Base-by-base conservation (phyloP, 2,329 filamentous ascomycete genomes). In the Diplodia seriata region DNA sequence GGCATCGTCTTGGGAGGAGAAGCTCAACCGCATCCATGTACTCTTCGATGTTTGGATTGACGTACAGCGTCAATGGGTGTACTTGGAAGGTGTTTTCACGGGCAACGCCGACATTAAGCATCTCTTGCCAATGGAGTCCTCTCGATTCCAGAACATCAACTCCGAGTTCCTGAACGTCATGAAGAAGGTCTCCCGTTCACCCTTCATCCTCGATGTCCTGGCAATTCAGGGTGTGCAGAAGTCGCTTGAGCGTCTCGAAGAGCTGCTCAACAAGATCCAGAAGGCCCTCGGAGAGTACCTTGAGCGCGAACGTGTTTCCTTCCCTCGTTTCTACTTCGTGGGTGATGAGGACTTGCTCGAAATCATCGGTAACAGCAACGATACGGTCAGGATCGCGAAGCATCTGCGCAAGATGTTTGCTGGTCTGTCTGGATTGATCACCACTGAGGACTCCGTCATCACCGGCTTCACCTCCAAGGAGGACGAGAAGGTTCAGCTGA, bases 341-440 rank as follows among this genome's bases (percentile, higher is more conserved):
- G 95, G 95, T 78, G 96, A 99, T 75, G 96, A 99, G 77, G 95
- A 99, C 80, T 83, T 99, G 68, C 85, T 99, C 29, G 95, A 99
- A 79, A 99, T 99, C 81, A 99, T 99, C 71, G 95, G 95, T 77
- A 99, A 99, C 79, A 98, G 94, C 82, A 97, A 97, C 75, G 95
- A 99, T 76, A 97, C 94, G 11, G 83, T 95, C 69, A 93, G 95
- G 66, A 96, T 99, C 72, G 93, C 95, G 50, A 99, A 99, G 79
- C 96, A 99, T 82, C 93, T 99, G 84, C 94, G 97, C 79, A 99
- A 99, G 85, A 99, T 99, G 95, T 99, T 99, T 84, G 95, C 96
- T 71, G 95, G 95, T 70, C 85, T 99, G 57, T 94, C 91, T 4
- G 95, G 95, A 3, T 86, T 99, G 43, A 84, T 94, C 51, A 94